A percentile compares a stretch with the other conserved stretches of the same genome.
Conservation (phyloP, 2,329 filamentous ascomycete genomes). For the Alternaria solani region DNA sequence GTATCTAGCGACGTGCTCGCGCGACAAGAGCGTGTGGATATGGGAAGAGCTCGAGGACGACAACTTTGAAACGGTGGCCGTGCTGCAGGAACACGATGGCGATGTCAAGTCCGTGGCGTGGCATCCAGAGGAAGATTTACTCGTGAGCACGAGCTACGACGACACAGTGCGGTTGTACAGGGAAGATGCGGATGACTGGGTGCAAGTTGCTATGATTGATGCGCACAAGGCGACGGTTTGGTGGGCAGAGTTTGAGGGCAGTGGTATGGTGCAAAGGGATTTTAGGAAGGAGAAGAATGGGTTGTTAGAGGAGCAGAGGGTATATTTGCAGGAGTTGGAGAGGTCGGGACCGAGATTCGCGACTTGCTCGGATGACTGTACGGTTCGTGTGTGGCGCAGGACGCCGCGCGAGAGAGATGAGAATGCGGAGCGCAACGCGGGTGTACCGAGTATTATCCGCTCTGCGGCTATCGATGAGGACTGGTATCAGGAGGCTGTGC, state of each 20-base stretch:
- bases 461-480: constrained; percentile 75
- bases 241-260: constrained; percentile 74
- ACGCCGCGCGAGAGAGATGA: constrained; percentile 62
- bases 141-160: constrained; percentile 94
- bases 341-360: constrained; percentile 68
- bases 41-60: constrained; percentile 97
- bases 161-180: constrained; percentile 88
- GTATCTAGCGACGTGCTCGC: constrained; percentile 85
- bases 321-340: constrained; percentile 49
- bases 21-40: constrained; percentile 97
- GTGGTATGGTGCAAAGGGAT: constrained; percentile 44
- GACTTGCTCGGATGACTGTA: constrained; percentile 85
- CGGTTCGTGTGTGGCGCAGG: constrained; percentile 80
- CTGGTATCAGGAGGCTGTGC: constrained; percentile 79
- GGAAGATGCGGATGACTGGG: constrained; percentile 94
- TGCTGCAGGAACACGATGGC: constrained; percentile 91
- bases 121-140: constrained; percentile 80
- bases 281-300: constrained; percentile 35
- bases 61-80: constrained; percentile 96
- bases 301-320: constrained; percentile 43
- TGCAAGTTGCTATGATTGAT: constrained; percentile 80
- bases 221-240: constrained; percentile 90
- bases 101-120: constrained; percentile 95
- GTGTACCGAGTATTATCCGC: constrained; percentile 90
- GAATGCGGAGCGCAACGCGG: constrained; percentile 59